Evolutionary conservation across 345 rosid species (phyloP).

Genomic region (Noccaea caerulescens): DNA sequence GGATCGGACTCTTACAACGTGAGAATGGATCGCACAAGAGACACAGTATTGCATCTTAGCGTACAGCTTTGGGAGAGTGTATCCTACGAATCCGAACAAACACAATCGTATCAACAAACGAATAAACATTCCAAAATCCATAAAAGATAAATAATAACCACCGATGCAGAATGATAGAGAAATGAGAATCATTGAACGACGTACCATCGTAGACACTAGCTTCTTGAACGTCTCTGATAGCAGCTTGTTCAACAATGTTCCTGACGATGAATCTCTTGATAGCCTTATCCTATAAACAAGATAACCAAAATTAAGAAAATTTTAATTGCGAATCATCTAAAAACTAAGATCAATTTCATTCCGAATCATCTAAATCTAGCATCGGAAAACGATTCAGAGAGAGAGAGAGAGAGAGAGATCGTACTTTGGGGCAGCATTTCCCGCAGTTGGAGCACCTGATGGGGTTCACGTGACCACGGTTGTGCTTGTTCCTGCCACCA

Average conservation of each 20-base stretch:
- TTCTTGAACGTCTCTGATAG: constrained; percentile 88
- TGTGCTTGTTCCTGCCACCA: constrained; percentile 96
- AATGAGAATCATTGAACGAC: not conserved
- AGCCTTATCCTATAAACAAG: constrained; percentile 63
- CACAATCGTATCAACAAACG: not conserved
- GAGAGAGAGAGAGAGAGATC: not conserved
- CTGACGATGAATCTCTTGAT: constrained; percentile 88
- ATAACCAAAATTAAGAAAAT: not conserved
- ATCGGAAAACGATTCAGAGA: not conserved
- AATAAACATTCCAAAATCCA: not conserved
- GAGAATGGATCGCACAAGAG: constrained; percentile 95
- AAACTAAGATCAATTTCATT: too few species aligned
- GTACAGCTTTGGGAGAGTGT: constrained; percentile 76
- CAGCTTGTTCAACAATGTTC: constrained; percentile 93
- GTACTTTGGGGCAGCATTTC: constrained; percentile 90
- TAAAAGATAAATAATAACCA: not conserved
- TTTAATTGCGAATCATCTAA: not conserved
- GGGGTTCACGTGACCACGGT: constrained; percentile 88
- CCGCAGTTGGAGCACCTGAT: constrained; percentile 96
- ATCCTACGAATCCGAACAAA: constrained; percentile 44
- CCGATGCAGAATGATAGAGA: not conserved
- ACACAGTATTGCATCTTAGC: constrained; percentile 87
- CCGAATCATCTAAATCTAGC: not conserved
- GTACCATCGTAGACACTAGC: constrained; percentile 82
- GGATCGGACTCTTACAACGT: constrained; percentile 92